Base-by-base conservation (phyloP, 1,284 basidiomycete species). In the Malassezia sp. region DNA sequence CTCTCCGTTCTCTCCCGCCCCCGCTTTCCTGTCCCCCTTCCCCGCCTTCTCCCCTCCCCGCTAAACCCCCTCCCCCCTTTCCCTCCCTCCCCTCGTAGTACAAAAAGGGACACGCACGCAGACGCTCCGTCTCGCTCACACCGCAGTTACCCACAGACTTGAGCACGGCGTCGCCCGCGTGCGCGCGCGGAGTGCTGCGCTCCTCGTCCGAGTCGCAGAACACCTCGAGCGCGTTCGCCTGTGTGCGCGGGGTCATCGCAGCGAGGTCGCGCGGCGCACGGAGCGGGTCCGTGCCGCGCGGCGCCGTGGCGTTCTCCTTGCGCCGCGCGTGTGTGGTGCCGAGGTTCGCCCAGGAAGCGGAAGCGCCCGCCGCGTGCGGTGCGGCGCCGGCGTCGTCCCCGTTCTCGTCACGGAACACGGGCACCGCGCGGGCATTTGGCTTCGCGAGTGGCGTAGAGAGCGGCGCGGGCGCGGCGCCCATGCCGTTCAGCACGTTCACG, bases 121-220 rank as follows among this genome's bases (percentile, higher is more conserved):
- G 28, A 30, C 59, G 45, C 23, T 68, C 62, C 23, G 58, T 56
- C 42, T 66, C 63, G 18, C 30, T 49, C 38, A 49, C 20, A 42
- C 43, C n/a, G 38, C 50, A 10, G 31, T n/a, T n/a, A n/a, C n/a
- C n/a, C n/a, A n/a, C n/a, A n/a, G n/a, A n/a, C n/a, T n/a, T n/a
- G 12, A 27, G n/a, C n/a, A 50, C 42, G 28, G 24, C 43, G 12
- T 32, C 29, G 22, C 21, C 29, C 5, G 20, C 38, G 8, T 36
- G 32, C 26, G 32, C 29, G 32, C 39, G 42, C 22, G 32, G 30
- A 2, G 18, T 21, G 15, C 35, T 34, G 4, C 74, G 74, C 10
- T 73, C 74, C 37, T 74, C 74, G 33, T 73, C 73, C 21, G 72
- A 71, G 32, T 71, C 68, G 36, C 63, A 59, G 27, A 60, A 61